These are phyloP conservation scores for Stachybotrys chartarum DNA, from an alignment of 2,329 filamentous ascomycete genomes.

Conservation along the genomic window DNA sequence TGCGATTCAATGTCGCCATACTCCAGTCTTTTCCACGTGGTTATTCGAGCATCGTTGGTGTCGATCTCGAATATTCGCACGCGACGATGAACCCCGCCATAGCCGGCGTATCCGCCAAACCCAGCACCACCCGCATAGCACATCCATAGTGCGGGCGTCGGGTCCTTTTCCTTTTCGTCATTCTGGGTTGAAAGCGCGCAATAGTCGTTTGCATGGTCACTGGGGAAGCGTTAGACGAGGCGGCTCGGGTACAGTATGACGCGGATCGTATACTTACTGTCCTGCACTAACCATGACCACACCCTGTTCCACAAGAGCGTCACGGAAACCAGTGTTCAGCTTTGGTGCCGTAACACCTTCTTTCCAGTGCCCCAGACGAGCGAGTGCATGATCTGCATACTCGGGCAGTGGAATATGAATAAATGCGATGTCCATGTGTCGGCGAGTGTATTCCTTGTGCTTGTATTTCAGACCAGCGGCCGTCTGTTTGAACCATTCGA, in stretches of 20 bases:
- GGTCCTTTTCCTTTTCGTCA: constrained; percentile 32
- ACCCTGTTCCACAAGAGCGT: constrained; percentile 79
- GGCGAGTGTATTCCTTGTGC: constrained; percentile 79
- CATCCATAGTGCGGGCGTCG: constrained; percentile 83
- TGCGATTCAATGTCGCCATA: constrained; percentile 45
- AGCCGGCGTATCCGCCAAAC: constrained; percentile 92
- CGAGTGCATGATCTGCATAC: constrained; percentile 59
- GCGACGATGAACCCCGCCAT: constrained; percentile 75
- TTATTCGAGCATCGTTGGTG: constrained; percentile 80
- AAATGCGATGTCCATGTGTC: constrained; percentile 93
- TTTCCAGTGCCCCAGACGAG: constrained; percentile 60
- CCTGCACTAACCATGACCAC: constrained; percentile 85
- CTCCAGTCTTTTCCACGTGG: constrained; percentile 88
- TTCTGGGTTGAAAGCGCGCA: constrained; percentile 59
- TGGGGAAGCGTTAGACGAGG: constrained; percentile 23
- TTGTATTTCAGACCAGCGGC: constrained; percentile 65
- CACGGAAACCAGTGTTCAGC: constrained; percentile 89
- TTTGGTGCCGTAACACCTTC: constrained; percentile 81
- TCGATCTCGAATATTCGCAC: constrained; percentile 90
- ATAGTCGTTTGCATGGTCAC: constrained; percentile 95
- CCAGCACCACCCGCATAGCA: constrained; percentile 90
- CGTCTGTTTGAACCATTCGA: constrained; percentile 86
- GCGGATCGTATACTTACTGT: constrained; percentile 53
- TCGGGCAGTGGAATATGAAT: constrained; percentile 96
- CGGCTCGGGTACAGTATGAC: not conserved